phyloP scores from a whole-genome alignment of 768 basidiomycete species.

The Tulasnella calospora region DNA sequence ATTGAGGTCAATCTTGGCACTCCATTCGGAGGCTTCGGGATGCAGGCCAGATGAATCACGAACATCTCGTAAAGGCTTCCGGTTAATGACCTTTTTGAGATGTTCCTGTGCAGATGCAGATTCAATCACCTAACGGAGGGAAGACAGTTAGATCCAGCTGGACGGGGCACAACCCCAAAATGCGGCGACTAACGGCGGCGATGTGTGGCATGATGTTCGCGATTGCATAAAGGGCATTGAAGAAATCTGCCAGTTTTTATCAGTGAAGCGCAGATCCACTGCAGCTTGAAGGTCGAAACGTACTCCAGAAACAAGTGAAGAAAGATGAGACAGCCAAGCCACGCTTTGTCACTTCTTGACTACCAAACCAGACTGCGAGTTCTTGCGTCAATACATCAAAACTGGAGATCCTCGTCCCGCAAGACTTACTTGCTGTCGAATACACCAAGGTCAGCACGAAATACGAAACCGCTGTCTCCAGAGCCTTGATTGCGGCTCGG shows the following conservation, averaged over 20 bases:
- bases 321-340: background rate
- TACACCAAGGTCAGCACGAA: background rate
- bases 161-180: background rate
- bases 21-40: background rate
- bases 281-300: background rate
- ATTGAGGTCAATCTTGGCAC: slow-evolving; percentile 31
- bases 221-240: slow-evolving; percentile 18
- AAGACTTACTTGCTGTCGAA: background rate
- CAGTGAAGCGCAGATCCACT: background rate
- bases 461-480: background rate
- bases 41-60: background rate
- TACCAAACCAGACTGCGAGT: slow-evolving; percentile 18
- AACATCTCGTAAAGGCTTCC: slow-evolving; percentile 16
- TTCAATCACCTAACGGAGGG: background rate
- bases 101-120: background rate
- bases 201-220: slow-evolving; percentile 13
- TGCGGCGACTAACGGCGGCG: background rate
- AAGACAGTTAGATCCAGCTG: background rate
- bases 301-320: slow-evolving; percentile 18
- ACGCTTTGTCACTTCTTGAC: background rate
- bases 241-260: background rate
- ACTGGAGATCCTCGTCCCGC: background rate
- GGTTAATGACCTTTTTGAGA: slow-evolving; percentile 16
- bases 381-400: background rate
- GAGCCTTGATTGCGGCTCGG: background rate